Base-by-base conservation (phyloP, 352 stramenopile species). In the Phytophthora kernoviae region DNA sequence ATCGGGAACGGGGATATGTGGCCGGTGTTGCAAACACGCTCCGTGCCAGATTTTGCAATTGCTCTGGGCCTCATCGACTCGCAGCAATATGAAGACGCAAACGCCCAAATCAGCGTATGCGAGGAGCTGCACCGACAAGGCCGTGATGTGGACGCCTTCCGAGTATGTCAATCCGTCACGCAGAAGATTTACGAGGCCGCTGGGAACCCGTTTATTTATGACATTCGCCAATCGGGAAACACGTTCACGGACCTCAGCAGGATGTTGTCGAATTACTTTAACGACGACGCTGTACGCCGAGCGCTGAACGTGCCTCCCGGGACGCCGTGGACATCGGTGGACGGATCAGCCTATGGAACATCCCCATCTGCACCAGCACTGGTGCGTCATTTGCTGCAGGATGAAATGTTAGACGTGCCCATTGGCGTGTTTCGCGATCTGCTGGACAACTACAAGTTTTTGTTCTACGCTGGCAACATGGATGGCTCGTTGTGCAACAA, bases 1-100 rank as follows among this genome's bases (percentile, higher is more conserved):
- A 88, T 98, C 48, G 94, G 94, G 34, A 96, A 98, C 65, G 86
- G 88, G 15, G 54, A 84, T 26, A 95, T 94, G 81, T 93, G 84
- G 83, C 85, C 85, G 1, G 79, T 94, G 26, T 51, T 94, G 32
- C 85, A 94, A 55, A 89, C 85, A n/a, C 77, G 80, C 1, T 91
- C 79, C 0, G 81, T 94, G 9, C 81, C 85, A 20, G 85, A 94
- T 60, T 94, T 89, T 58, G 83, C 85, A 1, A 87, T 94, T 22
- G 79, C 85, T 9, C 70, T 94, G 40, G 85, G 85, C 0, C 63
- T 94, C 37, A 92, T 94, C 50, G 85, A 94, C 65, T 90, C 81
- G 40, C 81, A 94, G 67, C 73, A 92, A 70, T 94, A 90, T 54
- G 78, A 90, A 57, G 53, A 84, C 39, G 81, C 84, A 34, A 90